phyloP scores from a whole-genome alignment of 139 green algal species.

The Picochlorum sp. region DNA sequence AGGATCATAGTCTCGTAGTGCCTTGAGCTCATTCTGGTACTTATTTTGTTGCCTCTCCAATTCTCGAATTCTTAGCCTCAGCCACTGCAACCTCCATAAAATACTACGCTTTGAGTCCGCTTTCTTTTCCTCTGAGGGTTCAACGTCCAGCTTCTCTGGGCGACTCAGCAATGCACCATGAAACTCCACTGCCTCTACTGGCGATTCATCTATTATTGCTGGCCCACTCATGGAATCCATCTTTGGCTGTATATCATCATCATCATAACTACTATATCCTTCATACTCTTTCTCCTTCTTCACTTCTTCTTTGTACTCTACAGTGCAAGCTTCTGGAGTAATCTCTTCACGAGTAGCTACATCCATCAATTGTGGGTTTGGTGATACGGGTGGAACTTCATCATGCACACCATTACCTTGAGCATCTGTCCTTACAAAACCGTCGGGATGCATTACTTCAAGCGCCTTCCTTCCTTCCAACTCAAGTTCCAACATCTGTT shows the following conservation, averaged over 20 bases:
- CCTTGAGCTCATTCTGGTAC: conserved; percentile 1
- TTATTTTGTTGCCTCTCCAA: conserved; percentile 12
- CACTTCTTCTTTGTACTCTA: not conserved
- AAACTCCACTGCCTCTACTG: not conserved
- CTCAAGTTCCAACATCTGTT: conserved; percentile 28
- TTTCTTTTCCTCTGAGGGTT: no score
- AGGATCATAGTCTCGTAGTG: not conserved
- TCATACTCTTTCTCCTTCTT: not conserved
- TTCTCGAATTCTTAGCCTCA: conserved; percentile 29
- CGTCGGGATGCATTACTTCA: conserved; percentile 22
- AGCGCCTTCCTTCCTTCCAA: conserved; percentile 30
- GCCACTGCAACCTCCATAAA: conserved; percentile 34
- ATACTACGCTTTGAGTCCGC: conserved; percentile 6
- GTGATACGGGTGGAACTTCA: not conserved
- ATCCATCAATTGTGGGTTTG: not conserved
- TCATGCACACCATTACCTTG: not conserved
- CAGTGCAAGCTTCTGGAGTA: not conserved
- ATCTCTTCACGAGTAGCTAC: not conserved
- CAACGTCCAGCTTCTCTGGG: no score
- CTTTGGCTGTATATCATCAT: conserved; percentile 11
- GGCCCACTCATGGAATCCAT: not conserved
- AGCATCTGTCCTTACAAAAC: not conserved
- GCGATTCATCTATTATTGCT: not conserved
- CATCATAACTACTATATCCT: conserved; percentile 31
- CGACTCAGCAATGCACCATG: no score